Base-by-base conservation (phyloP, 73 alveolate species). In the Paramecium sonneborni region DNA sequence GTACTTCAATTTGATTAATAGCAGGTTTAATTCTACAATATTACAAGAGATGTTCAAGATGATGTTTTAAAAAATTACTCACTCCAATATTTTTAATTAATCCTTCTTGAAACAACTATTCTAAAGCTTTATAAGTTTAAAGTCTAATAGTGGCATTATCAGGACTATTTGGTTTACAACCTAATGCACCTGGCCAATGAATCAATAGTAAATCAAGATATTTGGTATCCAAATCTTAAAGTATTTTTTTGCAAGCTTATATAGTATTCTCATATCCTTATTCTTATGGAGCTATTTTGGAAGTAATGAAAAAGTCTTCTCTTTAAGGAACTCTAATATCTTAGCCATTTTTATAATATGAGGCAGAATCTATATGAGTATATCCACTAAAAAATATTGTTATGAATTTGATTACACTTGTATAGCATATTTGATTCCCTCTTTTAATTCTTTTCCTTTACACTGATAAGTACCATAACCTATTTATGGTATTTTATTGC, bases 91-190 rank as follows among this genome's bases (percentile, higher is more conserved):
- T 85, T 82, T 93, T 96, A 1, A 96, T 96, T 68, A 93, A 85
- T 43, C 98, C 98, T 69, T 93, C 96, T 28, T 85, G 20, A 30
- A 92, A 93, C 69, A 89, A 67, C 76, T 96, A 95, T 46, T 91
- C 97, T 41, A 97, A 70, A 14, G 98, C 99, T 46, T 93, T 87
- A 98, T 98, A 96, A 24, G 96, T 96, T 62, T 95, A 93, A 7
- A 94, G 86, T 94, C 99, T 96, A 56, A 92, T 93, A 79, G 88
- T 89, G 15, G 96, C 95, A 48, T 84, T 87, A 10, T 85, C 48
- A 32, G 93, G 95, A 57, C 89, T 95, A 20, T 18, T 20, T 6
- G 88, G 94, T n/a, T 46, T 14, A 30, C 20, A 55, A 57, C 85
- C 89, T 5, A 58, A 37, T 11, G 43, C 37, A 18, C 96, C 97